A percentile compares a stretch with the other conserved stretches of the same genome.
These are phyloP conservation scores for Sporothrix pseudoabietina DNA, from an alignment of 2,329 filamentous ascomycete species.

Conservation along the genomic window DNA sequence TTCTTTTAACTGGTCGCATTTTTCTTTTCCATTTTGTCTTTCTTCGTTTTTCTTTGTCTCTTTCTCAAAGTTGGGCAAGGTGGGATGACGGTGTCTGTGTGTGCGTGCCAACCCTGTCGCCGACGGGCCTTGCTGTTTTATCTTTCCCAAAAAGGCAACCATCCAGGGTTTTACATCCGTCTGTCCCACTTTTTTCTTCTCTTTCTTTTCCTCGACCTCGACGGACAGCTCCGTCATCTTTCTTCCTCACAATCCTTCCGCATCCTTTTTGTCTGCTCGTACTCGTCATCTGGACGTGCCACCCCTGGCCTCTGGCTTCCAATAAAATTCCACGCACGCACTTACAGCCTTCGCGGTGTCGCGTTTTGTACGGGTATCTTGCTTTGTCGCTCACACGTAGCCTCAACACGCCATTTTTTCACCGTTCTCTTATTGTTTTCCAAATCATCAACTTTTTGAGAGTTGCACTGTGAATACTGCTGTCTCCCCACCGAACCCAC, in stretches of 20 bases:
- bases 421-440: background rate
- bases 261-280: background rate
- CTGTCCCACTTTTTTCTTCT: slow-evolving; percentile 31
- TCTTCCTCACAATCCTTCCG: background rate
- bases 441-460: background rate
- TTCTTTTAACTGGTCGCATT: background rate
- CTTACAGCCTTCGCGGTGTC: background rate
- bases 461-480: background rate
- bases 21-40: background rate
- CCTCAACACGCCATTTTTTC: slow-evolving; percentile 15
- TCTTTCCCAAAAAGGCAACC: slow-evolving; percentile 32
- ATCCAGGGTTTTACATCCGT: slow-evolving; percentile 20
- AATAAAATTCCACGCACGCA: slow-evolving; percentile 2
- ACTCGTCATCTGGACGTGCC: slow-evolving; percentile 4
- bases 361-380: background rate
- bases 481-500: slow-evolving; percentile 36
- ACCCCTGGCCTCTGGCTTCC: slow-evolving; percentile 18
- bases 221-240: background rate
- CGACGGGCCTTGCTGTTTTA: slow-evolving; percentile 35
- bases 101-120: slow-evolving; percentile 35
- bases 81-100: slow-evolving; percentile 34
- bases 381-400: background rate
- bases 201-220: background rate
- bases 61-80: background rate
- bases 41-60: background rate